These are phyloP conservation scores for Daldinia loculata DNA, from an alignment of 495 filamentous ascomycete species.

Conservation along the genomic window DNA sequence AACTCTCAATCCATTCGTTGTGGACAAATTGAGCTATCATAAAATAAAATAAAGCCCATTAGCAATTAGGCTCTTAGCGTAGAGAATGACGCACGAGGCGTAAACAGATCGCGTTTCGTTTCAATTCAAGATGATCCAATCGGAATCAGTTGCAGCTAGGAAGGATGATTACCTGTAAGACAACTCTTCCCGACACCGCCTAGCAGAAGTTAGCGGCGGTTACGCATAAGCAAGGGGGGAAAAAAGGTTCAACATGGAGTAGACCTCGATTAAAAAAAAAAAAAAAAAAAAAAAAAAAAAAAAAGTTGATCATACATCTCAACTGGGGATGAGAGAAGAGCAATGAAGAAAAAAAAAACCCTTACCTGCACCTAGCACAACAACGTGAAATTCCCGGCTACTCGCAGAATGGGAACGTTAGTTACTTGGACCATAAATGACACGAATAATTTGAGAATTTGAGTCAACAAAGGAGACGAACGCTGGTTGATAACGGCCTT, in stretches of 20 bases:
- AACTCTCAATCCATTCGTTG: conserved; percentile 99
- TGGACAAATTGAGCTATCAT: conserved; percentile 94
- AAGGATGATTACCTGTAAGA: conserved; percentile 77
- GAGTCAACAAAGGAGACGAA: conserved; percentile 21
- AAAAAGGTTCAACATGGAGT: conserved; percentile 16
- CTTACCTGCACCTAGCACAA: conserved; percentile 85
- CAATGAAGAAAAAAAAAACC: neutral
- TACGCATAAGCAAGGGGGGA: conserved; percentile 34
- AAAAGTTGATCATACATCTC: conserved; percentile 8
- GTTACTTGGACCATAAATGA: conserved; percentile 10
- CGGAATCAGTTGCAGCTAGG: conserved; percentile 13
- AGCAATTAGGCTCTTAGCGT: conserved; percentile 33
- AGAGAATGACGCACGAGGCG: conserved; percentile 19
- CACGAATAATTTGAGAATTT: neutral
- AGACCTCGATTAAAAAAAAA: conserved; percentile 15
- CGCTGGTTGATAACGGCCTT: conserved; percentile 40
- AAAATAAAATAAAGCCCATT: conserved; percentile 39
- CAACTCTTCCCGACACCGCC: conserved; percentile 98
- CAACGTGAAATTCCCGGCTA: conserved; percentile 89
- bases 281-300: neutral
- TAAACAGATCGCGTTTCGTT: conserved; percentile 24
- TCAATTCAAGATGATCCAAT: conserved; percentile 36
- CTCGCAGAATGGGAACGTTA: conserved; percentile 32
- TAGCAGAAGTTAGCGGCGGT: conserved; percentile 52
- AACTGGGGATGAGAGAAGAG: neutral